Evolutionary conservation across 164 flowering plant species (phyloP).

Genomic region (Santalum album): DNA sequence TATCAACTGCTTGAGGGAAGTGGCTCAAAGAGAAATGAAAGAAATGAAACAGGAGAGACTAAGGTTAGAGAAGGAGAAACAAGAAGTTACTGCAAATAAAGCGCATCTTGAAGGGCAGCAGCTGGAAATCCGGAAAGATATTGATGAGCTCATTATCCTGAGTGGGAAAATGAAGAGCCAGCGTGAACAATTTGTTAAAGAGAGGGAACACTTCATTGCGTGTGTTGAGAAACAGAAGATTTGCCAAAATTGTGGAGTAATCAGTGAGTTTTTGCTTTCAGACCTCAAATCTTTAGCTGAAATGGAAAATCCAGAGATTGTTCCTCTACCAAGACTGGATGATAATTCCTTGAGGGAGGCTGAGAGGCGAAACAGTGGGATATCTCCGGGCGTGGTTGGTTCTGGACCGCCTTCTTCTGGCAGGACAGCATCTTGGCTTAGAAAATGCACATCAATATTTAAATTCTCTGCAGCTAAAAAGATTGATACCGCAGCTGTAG

Average conservation of each 20-base stretch:
- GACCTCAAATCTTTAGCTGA: constrained; percentile 26
- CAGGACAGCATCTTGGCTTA: constrained; percentile 34
- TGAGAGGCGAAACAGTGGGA: constrained; percentile 13
- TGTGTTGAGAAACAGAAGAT: constrained; percentile 30
- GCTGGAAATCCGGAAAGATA: constrained; percentile 33
- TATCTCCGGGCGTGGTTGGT: constrained; percentile 15
- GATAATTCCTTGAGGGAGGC: constrained; percentile 10
- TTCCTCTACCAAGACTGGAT: constrained; percentile 12
- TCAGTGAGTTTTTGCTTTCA: constrained; percentile 31
- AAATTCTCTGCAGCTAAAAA: constrained; percentile 26
- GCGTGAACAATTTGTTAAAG: constrained; percentile 29
- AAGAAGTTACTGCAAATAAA: constrained; percentile 29
- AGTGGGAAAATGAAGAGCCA: constrained; percentile 31
- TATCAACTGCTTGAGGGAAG: constrained; percentile 29
- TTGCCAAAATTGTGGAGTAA: constrained; percentile 29
- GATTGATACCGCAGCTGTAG: constrained; percentile 9
- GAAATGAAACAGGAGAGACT: constrained; percentile 29
- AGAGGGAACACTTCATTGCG: constrained; percentile 33
- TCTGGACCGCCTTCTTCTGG: constrained; percentile 30
- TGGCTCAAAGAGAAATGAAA: constrained; percentile 35
- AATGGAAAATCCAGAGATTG: constrained; percentile 20
- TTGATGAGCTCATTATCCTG: constrained; percentile 33
- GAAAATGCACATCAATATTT: constrained; percentile 39
- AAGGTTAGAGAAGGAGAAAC: constrained; percentile 28
- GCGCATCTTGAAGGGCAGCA: constrained; percentile 28